These are phyloP conservation scores for Lepiota brunneoincarnata DNA, from an alignment of 768 basidiomycete genomes.

Conservation along the genomic window DNA sequence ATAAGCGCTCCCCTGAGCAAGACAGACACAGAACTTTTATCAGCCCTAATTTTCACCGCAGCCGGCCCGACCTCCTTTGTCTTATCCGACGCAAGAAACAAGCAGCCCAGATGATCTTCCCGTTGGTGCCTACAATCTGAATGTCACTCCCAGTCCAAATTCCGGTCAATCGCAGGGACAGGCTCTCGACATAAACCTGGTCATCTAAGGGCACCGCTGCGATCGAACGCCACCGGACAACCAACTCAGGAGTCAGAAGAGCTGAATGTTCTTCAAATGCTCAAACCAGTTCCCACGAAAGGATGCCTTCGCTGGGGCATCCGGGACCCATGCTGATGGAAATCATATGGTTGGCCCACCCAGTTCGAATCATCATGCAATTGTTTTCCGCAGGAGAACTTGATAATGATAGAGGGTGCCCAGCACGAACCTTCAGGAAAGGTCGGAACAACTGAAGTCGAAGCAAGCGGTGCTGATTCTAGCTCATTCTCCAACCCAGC, in stretches of 20 bases:
- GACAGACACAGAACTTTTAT: conserved; percentile 82
- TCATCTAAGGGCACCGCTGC: conserved; percentile 80
- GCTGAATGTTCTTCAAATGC: conserved; percentile 80
- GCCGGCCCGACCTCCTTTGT: conserved; percentile 83
- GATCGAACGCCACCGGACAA: conserved; percentile 88
- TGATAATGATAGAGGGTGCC: conserved; percentile 66
- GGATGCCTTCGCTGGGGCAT: conserved; percentile 89
- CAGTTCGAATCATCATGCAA: conserved; percentile 27
- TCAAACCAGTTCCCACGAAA: conserved; percentile 90
- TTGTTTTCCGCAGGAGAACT: conserved; percentile 47
- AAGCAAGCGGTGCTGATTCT: conserved; percentile 12
- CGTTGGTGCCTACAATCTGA: conserved; percentile 33
- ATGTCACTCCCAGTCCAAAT: conserved; percentile 15
- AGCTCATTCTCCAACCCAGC: not conserved
- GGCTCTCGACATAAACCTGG: conserved; percentile 71
- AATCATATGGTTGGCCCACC: conserved; percentile 22
- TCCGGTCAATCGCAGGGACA: conserved; percentile 41
- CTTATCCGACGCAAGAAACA: conserved; percentile 89
- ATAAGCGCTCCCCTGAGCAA: conserved; percentile 41
- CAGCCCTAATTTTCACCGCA: conserved; percentile 85
- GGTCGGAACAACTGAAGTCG: conserved; percentile 25
- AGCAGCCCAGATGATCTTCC: conserved; percentile 33
- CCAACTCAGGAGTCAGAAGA: conserved; percentile 92
- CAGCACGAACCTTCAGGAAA: conserved; percentile 35
- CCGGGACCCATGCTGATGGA: conserved; percentile 51